Evolutionary conservation across 2,329 filamentous ascomycete genomes (phyloP).

Genomic region (Beauveria brongniartii): DNA sequence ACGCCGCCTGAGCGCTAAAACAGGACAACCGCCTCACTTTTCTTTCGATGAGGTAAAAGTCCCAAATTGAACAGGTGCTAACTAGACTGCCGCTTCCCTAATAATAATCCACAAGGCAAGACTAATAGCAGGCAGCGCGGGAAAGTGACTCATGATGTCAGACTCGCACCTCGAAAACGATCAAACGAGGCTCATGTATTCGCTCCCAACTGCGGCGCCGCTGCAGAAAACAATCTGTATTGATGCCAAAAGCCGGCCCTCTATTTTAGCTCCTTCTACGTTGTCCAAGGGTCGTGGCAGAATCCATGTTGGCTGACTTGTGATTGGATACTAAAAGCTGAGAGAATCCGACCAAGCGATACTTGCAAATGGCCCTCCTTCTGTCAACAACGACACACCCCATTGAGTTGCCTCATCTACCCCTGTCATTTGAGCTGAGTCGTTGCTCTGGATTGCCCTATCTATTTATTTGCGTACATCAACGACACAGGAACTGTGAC

Average conservation of each 20-base stretch:
- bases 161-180: neutral
- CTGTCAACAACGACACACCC: constrained; percentile 1
- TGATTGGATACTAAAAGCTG: neutral
- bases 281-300: neutral
- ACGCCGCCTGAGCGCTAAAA: neutral
- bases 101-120: neutral
- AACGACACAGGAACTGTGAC: neutral
- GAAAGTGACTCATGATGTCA: constrained; percentile 9
- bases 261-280: neutral
- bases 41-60: neutral
- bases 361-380: neutral
- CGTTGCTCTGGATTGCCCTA: constrained; percentile 1
- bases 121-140: neutral
- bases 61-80: neutral
- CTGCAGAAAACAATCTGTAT: constrained; percentile 13
- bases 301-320: neutral
- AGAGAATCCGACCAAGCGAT: constrained; percentile 1
- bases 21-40: neutral
- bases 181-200: constrained; percentile 11
- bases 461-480: neutral
- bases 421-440: neutral
- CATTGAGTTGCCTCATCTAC: neutral
- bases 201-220: constrained; percentile 13
- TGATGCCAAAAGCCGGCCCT: constrained; percentile 12
- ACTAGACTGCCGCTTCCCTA: neutral